Evolutionary conservation across 495 filamentous ascomycete species (phyloP).

Genomic region (Aspergillus cavernicola): DNA sequence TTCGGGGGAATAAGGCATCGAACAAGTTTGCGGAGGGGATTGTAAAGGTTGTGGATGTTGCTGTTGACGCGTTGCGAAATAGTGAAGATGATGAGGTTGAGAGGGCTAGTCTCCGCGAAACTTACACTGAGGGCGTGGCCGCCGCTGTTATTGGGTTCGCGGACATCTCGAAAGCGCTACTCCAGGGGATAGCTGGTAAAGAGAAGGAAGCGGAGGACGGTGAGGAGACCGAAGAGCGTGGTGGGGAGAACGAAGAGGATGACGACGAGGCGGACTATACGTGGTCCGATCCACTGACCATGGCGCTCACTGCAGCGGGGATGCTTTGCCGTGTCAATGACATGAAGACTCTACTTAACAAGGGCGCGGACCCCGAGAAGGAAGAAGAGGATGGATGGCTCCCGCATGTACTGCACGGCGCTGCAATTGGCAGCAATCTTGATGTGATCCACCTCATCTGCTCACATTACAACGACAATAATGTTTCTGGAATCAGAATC

Average conservation of each 20-base stretch:
- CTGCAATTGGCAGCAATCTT: neutral
- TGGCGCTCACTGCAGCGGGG: neutral
- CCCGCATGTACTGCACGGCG: neutral
- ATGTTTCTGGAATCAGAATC: neutral
- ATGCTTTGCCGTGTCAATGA: neutral
- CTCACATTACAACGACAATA: too few species aligned
- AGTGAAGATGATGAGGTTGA: neutral
- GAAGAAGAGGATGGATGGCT: neutral
- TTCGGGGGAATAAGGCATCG: neutral
- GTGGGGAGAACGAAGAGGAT: too few species aligned
- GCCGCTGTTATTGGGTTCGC: neutral
- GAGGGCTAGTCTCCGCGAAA: neutral
- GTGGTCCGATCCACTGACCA: neutral
- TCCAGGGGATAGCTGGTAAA: neutral
- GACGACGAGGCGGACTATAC: neutral
- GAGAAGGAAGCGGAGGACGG: neutral
- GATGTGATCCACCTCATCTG: neutral
- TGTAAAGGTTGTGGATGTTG: neutral
- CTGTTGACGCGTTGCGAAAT: neutral
- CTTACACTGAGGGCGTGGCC: neutral
- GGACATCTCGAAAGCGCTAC: neutral
- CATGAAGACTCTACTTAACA: neutral
- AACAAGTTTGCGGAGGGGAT: neutral
- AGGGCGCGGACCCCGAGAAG: neutral
- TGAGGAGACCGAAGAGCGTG: neutral